A percentile compares a stretch with the other conserved stretches of the same genome.
Conservation (phyloP, 306 rosid species). For the Ziziphus jujuba region DNA sequence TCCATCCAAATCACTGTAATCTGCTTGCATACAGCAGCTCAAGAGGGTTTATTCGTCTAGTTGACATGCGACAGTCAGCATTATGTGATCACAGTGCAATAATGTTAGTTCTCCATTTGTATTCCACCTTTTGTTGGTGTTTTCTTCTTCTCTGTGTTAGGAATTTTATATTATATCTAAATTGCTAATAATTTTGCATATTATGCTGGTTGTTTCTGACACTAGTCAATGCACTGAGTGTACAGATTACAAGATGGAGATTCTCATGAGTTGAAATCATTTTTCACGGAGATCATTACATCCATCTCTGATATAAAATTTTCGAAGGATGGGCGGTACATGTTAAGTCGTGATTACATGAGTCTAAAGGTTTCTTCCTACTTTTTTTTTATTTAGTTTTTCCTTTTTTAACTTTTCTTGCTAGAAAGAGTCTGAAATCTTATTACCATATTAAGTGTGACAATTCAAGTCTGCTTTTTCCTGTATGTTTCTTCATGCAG, state of each 20-base stretch:
- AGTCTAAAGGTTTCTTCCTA: conserved; percentile 49
- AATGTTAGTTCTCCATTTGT: conserved; percentile 46
- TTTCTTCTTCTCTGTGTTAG: not conserved
- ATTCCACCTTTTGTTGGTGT: no score
- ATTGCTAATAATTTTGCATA: conserved; percentile 9
- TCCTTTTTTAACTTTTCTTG: not conserved
- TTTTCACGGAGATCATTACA: conserved; percentile 53
- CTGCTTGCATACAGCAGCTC: conserved; percentile 76
- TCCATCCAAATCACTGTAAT: conserved; percentile 77
- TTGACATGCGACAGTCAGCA: conserved; percentile 71
- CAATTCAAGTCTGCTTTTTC: no score
- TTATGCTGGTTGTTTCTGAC: conserved; percentile 18
- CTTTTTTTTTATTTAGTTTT: no score
- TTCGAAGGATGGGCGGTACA: conserved; percentile 52
- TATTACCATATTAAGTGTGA: no score
- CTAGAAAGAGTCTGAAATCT: not conserved
- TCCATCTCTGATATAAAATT: conserved; percentile 64
- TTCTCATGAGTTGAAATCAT: conserved; percentile 42
- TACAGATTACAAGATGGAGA: conserved; percentile 58
- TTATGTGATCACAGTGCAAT: conserved; percentile 56
- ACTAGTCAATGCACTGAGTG: conserved; percentile 29
- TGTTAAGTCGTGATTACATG: conserved; percentile 73
- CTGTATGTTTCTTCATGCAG: no score
- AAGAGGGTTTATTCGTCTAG: conserved; percentile 63
- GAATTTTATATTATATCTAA: not conserved